Evolutionary conservation across 768 basidiomycete species (phyloP), one percentile per base, ranked within the genome.

Genomic region (Austroboletus eburneus): DNA sequence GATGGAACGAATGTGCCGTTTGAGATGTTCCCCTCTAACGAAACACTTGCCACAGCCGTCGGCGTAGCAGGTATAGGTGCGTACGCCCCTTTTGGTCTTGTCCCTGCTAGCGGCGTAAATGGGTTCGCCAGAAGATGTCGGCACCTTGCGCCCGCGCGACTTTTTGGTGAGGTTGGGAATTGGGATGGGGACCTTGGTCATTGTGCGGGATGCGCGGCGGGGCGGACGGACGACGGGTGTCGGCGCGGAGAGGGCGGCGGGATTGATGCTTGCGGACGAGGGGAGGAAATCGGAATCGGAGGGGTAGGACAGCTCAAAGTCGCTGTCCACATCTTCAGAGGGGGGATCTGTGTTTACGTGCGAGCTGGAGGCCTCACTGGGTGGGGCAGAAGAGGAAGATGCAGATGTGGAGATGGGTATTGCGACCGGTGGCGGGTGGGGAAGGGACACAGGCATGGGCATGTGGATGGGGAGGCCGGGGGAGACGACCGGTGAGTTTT

Each of bases 1-100:
- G 40, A 92, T 83, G 44, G 81, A 83, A 48, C 83, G 66, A 17
- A 91, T 76, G 68, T 91, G 90, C 22, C 90, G 70, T 67, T 90
- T 89, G 47, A 93, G 69, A 64, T 92, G 90, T 55, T 91, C 87
- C 2, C 82, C 78, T 2, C 90, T 72, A 30, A 79, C 79, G 57
- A 93, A 93, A 46, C 82, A 81, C 69, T 90, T 90, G 16, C 80
- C 80, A 55, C 90, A 92, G 1, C 78, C 86, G 1, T 77, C 69
- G 0, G 86, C 85, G 17, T 73, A 71, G 62, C 89, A 91, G 49
- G 78, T 71, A 62, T 81, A 85, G 23, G 75, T 72, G 39, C 85
- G 69, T 13, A 56, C 43, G 30, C 64, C 66, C 14, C 54, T 67
- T 49, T 65, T 65, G 0, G 64, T 57, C 54, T 67, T 69, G 41